Base-by-base conservation (phyloP, 2,329 filamentous ascomycete genomes). In the Achaetomium macrosporum region DNA sequence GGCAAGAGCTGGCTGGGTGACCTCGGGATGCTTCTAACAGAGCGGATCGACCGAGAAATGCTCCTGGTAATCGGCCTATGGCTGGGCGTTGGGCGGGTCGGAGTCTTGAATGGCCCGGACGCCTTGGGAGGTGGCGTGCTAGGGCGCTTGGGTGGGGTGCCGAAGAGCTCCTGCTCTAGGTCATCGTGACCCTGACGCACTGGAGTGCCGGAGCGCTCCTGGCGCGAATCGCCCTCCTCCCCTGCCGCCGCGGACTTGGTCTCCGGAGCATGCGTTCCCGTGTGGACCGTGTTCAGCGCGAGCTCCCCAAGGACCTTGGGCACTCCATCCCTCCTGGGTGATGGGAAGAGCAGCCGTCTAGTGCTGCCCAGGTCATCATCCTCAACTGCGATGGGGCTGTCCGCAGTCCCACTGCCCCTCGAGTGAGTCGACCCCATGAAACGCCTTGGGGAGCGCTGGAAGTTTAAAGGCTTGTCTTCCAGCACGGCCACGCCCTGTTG, bases 321-420 rank as follows among this genome's bases (percentile, higher is more conserved):
- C 42, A 81, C 74, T 35, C 78, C 80, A 30, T 82, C 79, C 59
- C 85, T 86, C 41, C 83, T 77, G 2, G 88, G 88, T 0, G 87
- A 90, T 1, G 88, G 86, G 63, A 93, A 93, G 1, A 93, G 74
- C 2, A 91, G 69, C 53, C 89, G 77, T 55, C 86, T 78, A 0
- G 86, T 90, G 47, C 66, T 70, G 33, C 79, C 81, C 46, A 79
- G 70, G 33, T 76, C 74, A 47, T 74, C 61, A 46, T 74, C 61
- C 39, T 78, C 75, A 6, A 79, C 59, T 29, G 75, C 71, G 33
- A 84, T 80, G 15, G 82, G 81, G 60, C 76, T 83, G 45, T 78
- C 70, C 15, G 73, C 76, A 30, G 78, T 81, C 42, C 81, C 82
- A 55, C 72, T 77, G 30, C 73, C 76, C 59, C 73, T 68, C n/a